phyloP scores from a whole-genome alignment of 495 filamentous ascomycete species.

The Mytilinidion resinicola region DNA sequence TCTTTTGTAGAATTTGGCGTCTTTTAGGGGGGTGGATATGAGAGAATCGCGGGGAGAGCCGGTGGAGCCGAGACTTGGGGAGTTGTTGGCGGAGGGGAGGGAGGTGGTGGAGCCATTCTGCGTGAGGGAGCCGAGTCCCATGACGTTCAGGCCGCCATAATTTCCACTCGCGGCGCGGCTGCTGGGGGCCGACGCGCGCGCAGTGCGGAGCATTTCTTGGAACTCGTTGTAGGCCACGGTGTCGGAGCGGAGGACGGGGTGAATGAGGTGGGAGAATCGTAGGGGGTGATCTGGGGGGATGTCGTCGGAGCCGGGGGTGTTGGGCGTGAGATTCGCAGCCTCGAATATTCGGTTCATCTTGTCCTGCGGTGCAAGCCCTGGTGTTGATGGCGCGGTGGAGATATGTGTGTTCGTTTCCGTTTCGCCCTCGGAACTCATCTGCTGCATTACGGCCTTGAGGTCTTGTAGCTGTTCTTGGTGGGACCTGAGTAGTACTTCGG shows the following conservation, averaged over 20 bases:
- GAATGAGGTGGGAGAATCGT: conserved; percentile 74
- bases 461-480: conserved; percentile 91
- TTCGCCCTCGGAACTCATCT: conserved; percentile 71
- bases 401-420: conserved; percentile 48
- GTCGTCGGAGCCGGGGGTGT: conserved; percentile 47
- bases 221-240: conserved; percentile 79
- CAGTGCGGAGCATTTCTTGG: conserved; percentile 62
- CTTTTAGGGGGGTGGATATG: conserved; percentile 55
- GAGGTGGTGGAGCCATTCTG: conserved; percentile 34
- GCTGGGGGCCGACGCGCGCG: conserved; percentile 38
- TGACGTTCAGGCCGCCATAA: conserved; percentile 55
- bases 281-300: conserved; percentile 73
- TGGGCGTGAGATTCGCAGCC: conserved; percentile 42
- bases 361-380: conserved; percentile 40
- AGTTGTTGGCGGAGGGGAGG: conserved; percentile 29
- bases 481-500: conserved; percentile 75
- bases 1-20: conserved; percentile 90
- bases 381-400: conserved; percentile 65
- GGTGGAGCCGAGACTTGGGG: conserved; percentile 21
- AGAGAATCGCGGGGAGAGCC: conserved; percentile 25
- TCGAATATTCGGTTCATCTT: conserved; percentile 43
- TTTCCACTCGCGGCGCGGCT: conserved; percentile 65
- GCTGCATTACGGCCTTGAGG: conserved; percentile 85
- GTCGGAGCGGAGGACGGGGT: conserved; percentile 77
- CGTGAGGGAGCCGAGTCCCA: conserved; percentile 46